phyloP scores from a whole-genome alignment of 139 green algal genomes.

The Penium margaritaceum region DNA sequence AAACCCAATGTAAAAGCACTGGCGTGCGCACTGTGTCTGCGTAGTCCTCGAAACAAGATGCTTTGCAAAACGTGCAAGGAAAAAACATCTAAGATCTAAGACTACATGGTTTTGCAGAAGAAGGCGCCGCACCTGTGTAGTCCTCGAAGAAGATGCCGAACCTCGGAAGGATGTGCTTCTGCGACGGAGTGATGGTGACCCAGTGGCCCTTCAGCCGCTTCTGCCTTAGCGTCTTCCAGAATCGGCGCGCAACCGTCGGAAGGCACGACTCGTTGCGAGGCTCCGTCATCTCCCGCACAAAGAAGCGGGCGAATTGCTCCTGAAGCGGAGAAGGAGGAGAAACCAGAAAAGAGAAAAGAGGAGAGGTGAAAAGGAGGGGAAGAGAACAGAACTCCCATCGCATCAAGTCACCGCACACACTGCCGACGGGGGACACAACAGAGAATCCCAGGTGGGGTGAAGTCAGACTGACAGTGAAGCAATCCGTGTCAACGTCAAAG shows the following conservation, averaged over 20 bases:
- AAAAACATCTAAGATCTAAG: too few species aligned
- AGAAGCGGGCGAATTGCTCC: slow-evolving; percentile 23
- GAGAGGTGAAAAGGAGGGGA: not conserved
- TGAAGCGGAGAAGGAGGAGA: not conserved
- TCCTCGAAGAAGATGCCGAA: slow-evolving; percentile 32
- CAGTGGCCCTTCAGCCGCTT: slow-evolving; percentile 34
- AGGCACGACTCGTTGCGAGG: not conserved
- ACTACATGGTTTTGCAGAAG: not conserved
- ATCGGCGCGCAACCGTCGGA: not conserved
- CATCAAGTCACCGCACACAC: not conserved
- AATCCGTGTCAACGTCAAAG: too few species aligned
- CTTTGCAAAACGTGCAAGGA: not conserved
- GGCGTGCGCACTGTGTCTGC: not conserved
- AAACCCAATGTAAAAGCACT: not conserved
- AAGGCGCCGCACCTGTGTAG: slow-evolving; percentile 11
- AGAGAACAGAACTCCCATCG: not conserved
- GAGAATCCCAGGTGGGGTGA: too few species aligned
- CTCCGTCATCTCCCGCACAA: slow-evolving; percentile 36
- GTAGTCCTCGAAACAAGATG: not conserved
- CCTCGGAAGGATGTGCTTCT: slow-evolving; percentile 2
- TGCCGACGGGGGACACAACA: too few species aligned
- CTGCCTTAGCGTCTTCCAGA: slow-evolving; percentile 13
- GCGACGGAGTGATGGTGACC: slow-evolving; percentile 25
- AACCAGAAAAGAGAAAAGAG: too few species aligned
- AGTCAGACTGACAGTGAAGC: too few species aligned